Evolutionary conservation across 306 rosid genomes (phyloP).

Genomic region (Dryas alaskensis): DNA sequence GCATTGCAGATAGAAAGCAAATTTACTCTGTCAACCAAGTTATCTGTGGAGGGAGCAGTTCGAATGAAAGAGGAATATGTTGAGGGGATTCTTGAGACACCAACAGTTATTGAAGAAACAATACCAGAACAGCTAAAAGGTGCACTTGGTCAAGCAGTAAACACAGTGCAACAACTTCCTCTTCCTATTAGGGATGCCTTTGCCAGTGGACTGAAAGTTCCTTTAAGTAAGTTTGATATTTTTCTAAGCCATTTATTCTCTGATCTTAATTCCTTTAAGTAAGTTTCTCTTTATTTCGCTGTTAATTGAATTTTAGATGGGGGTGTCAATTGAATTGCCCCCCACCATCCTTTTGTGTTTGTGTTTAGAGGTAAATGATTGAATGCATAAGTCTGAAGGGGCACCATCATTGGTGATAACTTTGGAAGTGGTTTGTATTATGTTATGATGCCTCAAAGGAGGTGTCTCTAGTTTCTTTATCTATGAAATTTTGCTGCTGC

Average conservation of each 20-base stretch:
- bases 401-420: background rate
- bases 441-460: background rate
- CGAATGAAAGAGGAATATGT: constrained; percentile 90
- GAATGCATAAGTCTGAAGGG: constrained; percentile 1
- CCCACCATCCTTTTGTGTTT: too few species aligned
- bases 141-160: constrained; percentile 72
- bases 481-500: background rate
- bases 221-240: constrained; percentile 57
- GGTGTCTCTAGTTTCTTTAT: constrained; percentile 3
- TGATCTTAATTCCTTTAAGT: background rate
- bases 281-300: background rate
- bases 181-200: constrained; percentile 65
- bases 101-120: constrained; percentile 73
- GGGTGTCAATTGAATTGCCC: too few species aligned
- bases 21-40: constrained; percentile 58
- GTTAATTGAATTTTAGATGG: background rate
- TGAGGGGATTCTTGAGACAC: constrained; percentile 75
- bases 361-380: background rate
- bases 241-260: background rate
- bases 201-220: constrained; percentile 69
- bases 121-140: constrained; percentile 87
- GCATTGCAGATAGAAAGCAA: constrained; percentile 71
- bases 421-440: background rate
- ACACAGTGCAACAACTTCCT: constrained; percentile 78
- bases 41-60: constrained; percentile 90